Evolutionary conservation across 208 protist genomes (phyloP).

Genomic region (Leishmania major): DNA sequence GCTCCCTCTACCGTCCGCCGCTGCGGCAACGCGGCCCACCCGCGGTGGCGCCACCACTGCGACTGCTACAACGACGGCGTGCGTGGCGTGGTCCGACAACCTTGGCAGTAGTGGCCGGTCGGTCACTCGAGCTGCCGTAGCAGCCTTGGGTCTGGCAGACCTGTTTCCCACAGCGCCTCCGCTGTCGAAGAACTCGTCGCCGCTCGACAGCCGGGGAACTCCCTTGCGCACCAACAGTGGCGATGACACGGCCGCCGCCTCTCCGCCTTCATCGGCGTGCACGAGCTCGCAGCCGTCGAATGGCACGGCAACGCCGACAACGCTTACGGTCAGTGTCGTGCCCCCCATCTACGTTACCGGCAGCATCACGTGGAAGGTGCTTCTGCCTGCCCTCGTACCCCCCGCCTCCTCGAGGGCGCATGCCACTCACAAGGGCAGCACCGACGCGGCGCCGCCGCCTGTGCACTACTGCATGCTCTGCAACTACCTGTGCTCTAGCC

Average conservation of each 20-base stretch:
- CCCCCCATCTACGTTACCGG: constrained; percentile 51
- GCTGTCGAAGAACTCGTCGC: not conserved
- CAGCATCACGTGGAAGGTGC: constrained; percentile 62
- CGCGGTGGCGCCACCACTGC: not conserved
- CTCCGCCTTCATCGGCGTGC: not conserved
- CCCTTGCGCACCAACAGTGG: not conserved
- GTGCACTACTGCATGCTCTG: constrained; percentile 63
- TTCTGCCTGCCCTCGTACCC: constrained; percentile 31
- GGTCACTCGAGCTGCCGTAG: constrained; percentile 33
- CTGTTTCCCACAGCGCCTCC: constrained; percentile 40
- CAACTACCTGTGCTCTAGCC: constrained; percentile 32
- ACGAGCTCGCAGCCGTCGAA: not conserved
- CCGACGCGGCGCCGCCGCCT: not conserved
- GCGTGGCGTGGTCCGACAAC: constrained; percentile 1
- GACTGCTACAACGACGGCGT: not conserved
- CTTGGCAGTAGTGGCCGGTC: constrained; percentile 17
- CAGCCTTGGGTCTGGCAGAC: constrained; percentile 35
- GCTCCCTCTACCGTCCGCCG: not conserved
- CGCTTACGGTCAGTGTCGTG: constrained; percentile 41
- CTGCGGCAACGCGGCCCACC: not conserved
- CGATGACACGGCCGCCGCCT: not conserved
- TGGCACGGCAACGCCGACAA: not conserved
- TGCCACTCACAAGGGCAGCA: not conserved
- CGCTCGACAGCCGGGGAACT: not conserved
- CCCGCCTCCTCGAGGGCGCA: constrained; percentile 1